These are phyloP conservation scores for Chytriomyces sp. DNA, from an alignment of 192 early-diverging fungal species.

Conservation along the genomic window DNA sequence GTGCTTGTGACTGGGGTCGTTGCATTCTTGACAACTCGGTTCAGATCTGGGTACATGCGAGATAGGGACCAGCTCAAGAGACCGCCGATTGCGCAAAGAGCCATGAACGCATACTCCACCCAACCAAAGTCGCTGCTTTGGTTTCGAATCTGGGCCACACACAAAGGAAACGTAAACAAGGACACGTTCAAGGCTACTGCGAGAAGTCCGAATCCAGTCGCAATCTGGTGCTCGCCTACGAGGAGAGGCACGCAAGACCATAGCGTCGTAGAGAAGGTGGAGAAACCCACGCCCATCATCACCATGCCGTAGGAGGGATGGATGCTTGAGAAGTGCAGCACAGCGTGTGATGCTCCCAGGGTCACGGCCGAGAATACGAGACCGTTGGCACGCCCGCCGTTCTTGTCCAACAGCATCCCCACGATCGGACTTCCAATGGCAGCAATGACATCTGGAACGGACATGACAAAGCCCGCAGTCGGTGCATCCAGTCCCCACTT, in stretches of 20 bases:
- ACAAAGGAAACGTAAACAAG: constrained; percentile 62
- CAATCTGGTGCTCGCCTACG: constrained; percentile 65
- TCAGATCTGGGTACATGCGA: constrained; percentile 29
- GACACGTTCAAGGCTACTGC: constrained; percentile 66
- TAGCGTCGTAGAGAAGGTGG: constrained; percentile 62
- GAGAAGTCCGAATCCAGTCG: constrained; percentile 68
- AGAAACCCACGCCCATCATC: constrained; percentile 62
- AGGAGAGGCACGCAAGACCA: constrained; percentile 74
- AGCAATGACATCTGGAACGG: constrained; percentile 67
- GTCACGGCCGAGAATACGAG: constrained; percentile 54
- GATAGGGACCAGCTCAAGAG: constrained; percentile 21
- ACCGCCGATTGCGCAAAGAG: constrained; percentile 28
- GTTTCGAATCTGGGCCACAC: constrained; percentile 62
- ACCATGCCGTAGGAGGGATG: constrained; percentile 54
- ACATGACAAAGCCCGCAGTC: constrained; percentile 63
- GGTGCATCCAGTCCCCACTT: constrained; percentile 65
- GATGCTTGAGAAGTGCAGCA: constrained; percentile 53
- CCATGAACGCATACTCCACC: constrained; percentile 41
- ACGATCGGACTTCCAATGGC: constrained; percentile 63
- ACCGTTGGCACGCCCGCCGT: constrained; percentile 56
- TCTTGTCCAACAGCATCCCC: constrained; percentile 59
- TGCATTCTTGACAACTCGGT: constrained; percentile 27
- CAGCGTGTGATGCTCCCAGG: constrained; percentile 52
- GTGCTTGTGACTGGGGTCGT: background rate
- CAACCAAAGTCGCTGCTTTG: constrained; percentile 24